Evolutionary conservation across 2,329 filamentous ascomycete species (phyloP), one percentile per base, ranked within the genome.

Genomic region (Westerdykella sp.): DNA sequence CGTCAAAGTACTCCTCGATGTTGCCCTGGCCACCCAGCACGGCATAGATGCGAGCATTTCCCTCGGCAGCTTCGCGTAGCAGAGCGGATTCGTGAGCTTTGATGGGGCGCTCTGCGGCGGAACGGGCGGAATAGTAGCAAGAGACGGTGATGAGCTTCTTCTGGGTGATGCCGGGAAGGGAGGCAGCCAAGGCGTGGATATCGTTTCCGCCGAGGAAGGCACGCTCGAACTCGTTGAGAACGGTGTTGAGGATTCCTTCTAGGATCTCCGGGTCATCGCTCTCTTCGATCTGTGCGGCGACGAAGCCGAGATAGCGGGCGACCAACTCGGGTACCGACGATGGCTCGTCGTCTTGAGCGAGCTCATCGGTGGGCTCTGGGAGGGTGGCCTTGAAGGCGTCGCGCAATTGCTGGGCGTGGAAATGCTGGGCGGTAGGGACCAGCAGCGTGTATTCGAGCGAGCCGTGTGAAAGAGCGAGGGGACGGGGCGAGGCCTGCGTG

Each of bases 1-100:
- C 93, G 56, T 98, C 91, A 61, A 98, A 98, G 72, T 98, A 98
- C 72, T 98, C 94, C 70, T 98, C 91, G 51, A 98, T 97, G 69
- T 98, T 98, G 57, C 93, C 93, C 68, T 98, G 93, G 6, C 93
- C 93, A 47, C 93, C 93, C 55, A 97, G 95, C 49, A 98, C 89
- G 53, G 84, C 90, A 73, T 95, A 98, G 47, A 98, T 80, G 57
- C 81, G 84, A 42, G 90, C 90, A 43, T 83, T 82, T 49, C 81
- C 84, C 50, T 96, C 90, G 37, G 85, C 83, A 9, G 88, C 88
- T 40, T 93, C 91, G 55, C 93, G 81, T 63, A 96, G 80, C 37
- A 98, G 78, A 30, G 93, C 94, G 34, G 94, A 97, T 65, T 95
- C 87, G 67, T 98, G 91, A 22, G 87, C 80, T 71, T 89, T 90